phyloP scores from a whole-genome alignment of 139 green algal genomes.

The Chlamydomonas incerta region DNA sequence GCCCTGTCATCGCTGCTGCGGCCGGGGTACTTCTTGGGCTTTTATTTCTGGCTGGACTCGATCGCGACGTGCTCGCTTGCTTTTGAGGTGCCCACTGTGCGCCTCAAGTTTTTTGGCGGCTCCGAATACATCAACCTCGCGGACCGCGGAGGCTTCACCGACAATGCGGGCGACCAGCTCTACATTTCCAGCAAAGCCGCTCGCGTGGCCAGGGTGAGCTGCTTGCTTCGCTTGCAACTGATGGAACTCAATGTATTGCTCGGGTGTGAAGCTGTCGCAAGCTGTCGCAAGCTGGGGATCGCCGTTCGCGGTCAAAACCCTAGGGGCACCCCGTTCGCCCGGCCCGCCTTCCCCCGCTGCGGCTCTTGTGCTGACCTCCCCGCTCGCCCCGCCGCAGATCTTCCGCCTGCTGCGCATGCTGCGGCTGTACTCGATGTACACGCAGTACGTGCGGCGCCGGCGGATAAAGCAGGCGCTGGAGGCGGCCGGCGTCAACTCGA shows the following conservation, averaged over 20 bases:
- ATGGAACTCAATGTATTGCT: too few species aligned
- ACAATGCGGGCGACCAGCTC: conserved; percentile 41
- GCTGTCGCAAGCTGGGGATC: too few species aligned
- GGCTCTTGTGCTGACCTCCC: not conserved
- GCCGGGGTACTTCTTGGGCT: conserved; percentile 83
- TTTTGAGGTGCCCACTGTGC: conserved; percentile 65
- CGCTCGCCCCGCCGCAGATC: conserved; percentile 48
- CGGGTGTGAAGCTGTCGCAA: too few species aligned
- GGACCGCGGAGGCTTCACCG: conserved; percentile 41
- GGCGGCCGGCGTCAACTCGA: not conserved
- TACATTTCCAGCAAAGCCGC: conserved; percentile 64
- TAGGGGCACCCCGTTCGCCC: too few species aligned
- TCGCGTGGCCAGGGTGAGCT: conserved; percentile 57
- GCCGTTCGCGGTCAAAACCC: too few species aligned
- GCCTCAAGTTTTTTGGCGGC: conserved; percentile 31
- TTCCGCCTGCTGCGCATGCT: conserved; percentile 87
- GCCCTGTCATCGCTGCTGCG: conserved; percentile 63
- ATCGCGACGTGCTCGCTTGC: conserved; percentile 78
- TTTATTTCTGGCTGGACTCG: conserved; percentile 95
- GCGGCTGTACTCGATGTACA: conserved; percentile 79
- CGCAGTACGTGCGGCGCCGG: conserved; percentile 60
- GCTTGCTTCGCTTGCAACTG: too few species aligned
- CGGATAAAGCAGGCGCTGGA: conserved; percentile 33
- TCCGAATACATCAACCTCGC: conserved; percentile 33
- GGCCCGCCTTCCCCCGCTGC: too few species aligned